These are phyloP conservation scores for Magnaporthiopsis rhizophila DNA, from an alignment of 2,329 filamentous ascomycete species.

Conservation along the genomic window DNA sequence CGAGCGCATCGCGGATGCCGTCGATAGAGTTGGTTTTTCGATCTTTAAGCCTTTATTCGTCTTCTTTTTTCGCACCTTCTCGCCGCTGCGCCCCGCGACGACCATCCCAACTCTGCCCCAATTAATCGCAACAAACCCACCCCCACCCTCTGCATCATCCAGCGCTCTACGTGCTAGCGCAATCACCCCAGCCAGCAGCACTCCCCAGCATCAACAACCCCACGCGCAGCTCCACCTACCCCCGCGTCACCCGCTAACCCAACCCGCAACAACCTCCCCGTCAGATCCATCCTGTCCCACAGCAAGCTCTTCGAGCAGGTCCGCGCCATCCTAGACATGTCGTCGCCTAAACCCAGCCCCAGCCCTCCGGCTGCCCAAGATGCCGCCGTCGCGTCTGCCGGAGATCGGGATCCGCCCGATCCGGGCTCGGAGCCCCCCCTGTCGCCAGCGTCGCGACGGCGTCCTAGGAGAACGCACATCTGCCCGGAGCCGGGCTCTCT, in stretches of 20 bases:
- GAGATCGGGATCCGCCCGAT: neutral
- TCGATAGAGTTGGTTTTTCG: neutral
- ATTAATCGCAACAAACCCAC: neutral
- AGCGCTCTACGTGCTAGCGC: neutral
- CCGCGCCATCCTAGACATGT: constrained; percentile 19
- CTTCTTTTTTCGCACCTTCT: neutral
- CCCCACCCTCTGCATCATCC: neutral
- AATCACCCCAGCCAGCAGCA: neutral
- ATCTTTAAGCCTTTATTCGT: neutral
- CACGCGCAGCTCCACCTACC: neutral
- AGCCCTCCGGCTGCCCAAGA: constrained; percentile 4
- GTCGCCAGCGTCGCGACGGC: neutral
- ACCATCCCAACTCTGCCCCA: neutral
- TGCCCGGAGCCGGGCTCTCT: constrained; percentile 40
- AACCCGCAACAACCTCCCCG: neutral
- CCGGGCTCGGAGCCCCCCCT: constrained; percentile 7
- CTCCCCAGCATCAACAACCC: neutral
- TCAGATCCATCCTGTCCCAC: constrained; percentile 18
- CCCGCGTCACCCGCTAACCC: neutral
- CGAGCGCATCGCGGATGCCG: neutral
- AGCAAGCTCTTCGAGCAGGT: constrained; percentile 18
- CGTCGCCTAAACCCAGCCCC: constrained; percentile 10
- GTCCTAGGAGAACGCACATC: constrained; percentile 18
- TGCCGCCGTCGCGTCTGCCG: neutral
- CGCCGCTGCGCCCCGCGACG: neutral